Evolutionary conservation across 2,329 filamentous ascomycete genomes (phyloP).

Genomic region (Ceratocystis diversiconidia): DNA sequence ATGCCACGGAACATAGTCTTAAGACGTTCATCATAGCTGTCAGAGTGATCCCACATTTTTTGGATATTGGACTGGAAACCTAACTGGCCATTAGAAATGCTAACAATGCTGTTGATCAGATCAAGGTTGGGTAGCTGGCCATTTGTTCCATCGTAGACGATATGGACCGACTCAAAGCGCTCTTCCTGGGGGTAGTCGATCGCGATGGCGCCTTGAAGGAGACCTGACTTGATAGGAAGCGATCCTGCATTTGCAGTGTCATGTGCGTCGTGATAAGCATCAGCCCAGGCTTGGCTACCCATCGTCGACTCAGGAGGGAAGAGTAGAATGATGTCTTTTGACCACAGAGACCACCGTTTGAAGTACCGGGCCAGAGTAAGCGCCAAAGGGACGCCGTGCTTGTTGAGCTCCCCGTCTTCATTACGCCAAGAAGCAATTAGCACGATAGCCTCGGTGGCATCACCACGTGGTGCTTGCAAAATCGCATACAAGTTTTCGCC

Average conservation of each 20-base stretch:
- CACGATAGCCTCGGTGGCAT: slow-evolving; percentile 94
- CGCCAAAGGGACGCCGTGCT: slow-evolving; percentile 73
- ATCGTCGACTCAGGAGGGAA: slow-evolving; percentile 78
- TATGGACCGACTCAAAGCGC: slow-evolving; percentile 74
- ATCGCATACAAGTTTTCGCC: slow-evolving; percentile 92
- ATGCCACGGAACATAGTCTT: slow-evolving; percentile 84
- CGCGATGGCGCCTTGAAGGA: slow-evolving; percentile 83
- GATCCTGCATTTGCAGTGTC: slow-evolving; percentile 54
- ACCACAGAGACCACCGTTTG: slow-evolving; percentile 97
- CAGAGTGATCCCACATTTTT: slow-evolving; percentile 70
- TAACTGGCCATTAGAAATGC: slow-evolving; percentile 83
- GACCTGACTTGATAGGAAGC: slow-evolving; percentile 79
- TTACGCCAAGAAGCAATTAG: slow-evolving; percentile 82
- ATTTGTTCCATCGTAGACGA: slow-evolving; percentile 91
- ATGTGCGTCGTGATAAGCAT: slow-evolving; percentile 90
- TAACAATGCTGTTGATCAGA: slow-evolving; percentile 83
- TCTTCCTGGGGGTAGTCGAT: slow-evolving; percentile 80
- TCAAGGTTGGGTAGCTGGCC: slow-evolving; percentile 92
- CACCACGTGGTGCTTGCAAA: slow-evolving; percentile 80
- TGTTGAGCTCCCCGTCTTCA: slow-evolving; percentile 62
- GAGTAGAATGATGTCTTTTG: slow-evolving; percentile 91
- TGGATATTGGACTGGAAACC: slow-evolving; percentile 73
- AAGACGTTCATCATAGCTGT: slow-evolving; percentile 68
- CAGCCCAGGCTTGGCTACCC: slow-evolving; percentile 91
- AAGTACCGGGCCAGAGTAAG: slow-evolving; percentile 87